Percentiles rank a stretch among this genome's conserved stretches.
These are phyloP conservation scores for Globisporangium echinulatum DNA, from an alignment of 352 stramenopile genomes.

Conservation along the genomic window DNA sequence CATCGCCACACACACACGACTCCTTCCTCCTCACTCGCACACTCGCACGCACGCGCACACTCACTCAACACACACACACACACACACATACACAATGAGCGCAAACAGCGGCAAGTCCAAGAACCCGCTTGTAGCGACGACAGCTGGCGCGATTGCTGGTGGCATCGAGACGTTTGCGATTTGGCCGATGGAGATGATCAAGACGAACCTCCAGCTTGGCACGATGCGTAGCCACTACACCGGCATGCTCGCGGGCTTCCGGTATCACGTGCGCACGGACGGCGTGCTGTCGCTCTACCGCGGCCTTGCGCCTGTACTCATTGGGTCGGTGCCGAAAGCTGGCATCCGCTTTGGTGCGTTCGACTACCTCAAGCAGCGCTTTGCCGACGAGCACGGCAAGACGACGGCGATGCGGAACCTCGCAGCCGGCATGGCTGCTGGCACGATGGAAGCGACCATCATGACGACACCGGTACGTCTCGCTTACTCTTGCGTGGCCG, in stretches of 20 bases:
- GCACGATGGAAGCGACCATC: conserved; percentile 88
- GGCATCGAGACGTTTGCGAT: conserved; percentile 86
- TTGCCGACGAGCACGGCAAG: conserved; percentile 88
- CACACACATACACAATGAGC: conserved; percentile 1
- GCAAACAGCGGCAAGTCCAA: conserved; percentile 51
- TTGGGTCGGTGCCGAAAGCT: conserved; percentile 94
- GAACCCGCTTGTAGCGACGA: conserved; percentile 78
- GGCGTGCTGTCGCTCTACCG: conserved; percentile 87
- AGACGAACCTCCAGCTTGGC: conserved; percentile 90
- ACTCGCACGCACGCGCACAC: no score
- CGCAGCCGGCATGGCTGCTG: conserved; percentile 88
- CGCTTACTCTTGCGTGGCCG: neutral
- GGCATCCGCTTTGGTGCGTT: conserved; percentile 96
- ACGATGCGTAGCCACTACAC: conserved; percentile 75
- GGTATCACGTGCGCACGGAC: conserved; percentile 62
- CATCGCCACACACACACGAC: no score
- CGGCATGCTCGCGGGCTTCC: conserved; percentile 66
- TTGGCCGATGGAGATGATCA: conserved; percentile 94
- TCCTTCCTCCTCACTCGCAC: no score
- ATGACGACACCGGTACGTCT: conserved; percentile 87
- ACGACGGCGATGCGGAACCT: conserved; percentile 90
- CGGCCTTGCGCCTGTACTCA: conserved; percentile 90
- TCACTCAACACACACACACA: neutral
- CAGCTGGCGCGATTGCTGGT: conserved; percentile 80
- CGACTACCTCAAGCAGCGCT: conserved; percentile 78